These are phyloP conservation scores for Hysterium pulicare DNA, from an alignment of 2,329 filamentous ascomycete species.

Conservation along the genomic window DNA sequence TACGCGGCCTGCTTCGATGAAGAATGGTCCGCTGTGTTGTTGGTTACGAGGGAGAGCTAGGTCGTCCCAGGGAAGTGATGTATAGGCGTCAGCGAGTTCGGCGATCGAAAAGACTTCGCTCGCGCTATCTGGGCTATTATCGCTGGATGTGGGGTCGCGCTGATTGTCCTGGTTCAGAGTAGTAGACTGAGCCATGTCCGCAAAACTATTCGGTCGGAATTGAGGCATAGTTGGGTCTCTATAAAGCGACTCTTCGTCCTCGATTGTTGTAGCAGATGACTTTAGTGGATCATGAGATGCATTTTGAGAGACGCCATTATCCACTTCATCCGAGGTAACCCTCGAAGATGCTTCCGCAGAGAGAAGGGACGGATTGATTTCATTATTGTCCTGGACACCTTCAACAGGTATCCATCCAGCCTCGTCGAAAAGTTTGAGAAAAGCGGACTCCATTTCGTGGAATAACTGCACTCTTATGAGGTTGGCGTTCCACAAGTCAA, in stretches of 20 bases:
- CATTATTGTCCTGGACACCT: not conserved
- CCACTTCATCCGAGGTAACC: not conserved
- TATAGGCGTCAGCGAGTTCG: no score
- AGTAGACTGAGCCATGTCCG: slow-evolving; percentile 10
- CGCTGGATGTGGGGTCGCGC: not conserved
- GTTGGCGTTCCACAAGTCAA: slow-evolving; percentile 22
- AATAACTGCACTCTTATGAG: slow-evolving; percentile 20
- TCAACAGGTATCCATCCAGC: slow-evolving; percentile 6
- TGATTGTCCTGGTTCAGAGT: not conserved
- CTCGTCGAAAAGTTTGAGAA: slow-evolving; percentile 11
- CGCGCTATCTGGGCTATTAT: no score
- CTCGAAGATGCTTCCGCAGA: no score
- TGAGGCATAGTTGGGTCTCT: slow-evolving; percentile 66
- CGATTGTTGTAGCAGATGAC: not conserved
- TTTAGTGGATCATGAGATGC: no score
- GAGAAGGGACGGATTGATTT: no score
- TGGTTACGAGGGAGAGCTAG: not conserved
- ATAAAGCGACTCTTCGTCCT: not conserved
- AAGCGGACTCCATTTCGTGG: slow-evolving; percentile 16
- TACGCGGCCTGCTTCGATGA: not conserved
- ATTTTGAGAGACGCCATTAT: no score
- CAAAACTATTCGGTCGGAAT: slow-evolving; percentile 57
- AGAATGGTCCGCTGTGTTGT: no score
- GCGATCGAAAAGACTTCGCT: no score
- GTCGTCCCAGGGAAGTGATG: slow-evolving; percentile 1